Evolutionary conservation across 2,329 filamentous ascomycete genomes (phyloP), one percentile per base, ranked within the genome.

Genomic region (Venturia nashicola): DNA sequence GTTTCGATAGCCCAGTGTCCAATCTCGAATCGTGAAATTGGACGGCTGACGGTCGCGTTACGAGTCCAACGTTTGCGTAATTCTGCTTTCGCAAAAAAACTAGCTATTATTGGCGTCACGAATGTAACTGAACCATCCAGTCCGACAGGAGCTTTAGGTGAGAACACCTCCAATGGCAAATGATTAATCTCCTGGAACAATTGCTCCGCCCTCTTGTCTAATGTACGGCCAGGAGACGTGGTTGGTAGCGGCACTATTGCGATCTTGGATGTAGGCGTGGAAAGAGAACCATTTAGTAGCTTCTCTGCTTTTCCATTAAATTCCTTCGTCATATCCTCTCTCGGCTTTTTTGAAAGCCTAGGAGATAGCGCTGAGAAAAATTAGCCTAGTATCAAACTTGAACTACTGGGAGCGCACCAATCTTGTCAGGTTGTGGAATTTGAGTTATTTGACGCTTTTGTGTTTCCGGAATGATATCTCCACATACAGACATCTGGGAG

Each of bases 1-100:
- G 61, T 62, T 16, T 62, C 42, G 12, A 62, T 39, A 2, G 43
- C 23, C 61, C 61, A 62, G 34, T 62, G 34, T 23, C 61, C 61
- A 8, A 42, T 23, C 43, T 62, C 61, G 20, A 39, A 39, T n/a
- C 20, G n/a, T 36, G 40, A 32, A n/a, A 62, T 62, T 39, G 39
- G 40, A 51, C 61, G 46, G 20, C 32, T 54, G 40, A 46, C 34
- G 43, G 8, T 14, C 46, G 43, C 27, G 5, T 27, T 23, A 43
- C 34, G 61, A 23, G 40, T 51, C 40, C 44, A 62, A 8, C 46
- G 61, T 34, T 39, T 62, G 40, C 42, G 34, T 11, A 48, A 27
- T 18, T 39, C 20, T 46, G n/a, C 23, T 34, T 39, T 43, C 11
- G 46, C 43, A 34, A 9, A 32, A 34, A 48, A 54, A 54, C 42